phyloP scores from a whole-genome alignment of 441 rosid genomes.

The Gossypium schwendimanii region DNA sequence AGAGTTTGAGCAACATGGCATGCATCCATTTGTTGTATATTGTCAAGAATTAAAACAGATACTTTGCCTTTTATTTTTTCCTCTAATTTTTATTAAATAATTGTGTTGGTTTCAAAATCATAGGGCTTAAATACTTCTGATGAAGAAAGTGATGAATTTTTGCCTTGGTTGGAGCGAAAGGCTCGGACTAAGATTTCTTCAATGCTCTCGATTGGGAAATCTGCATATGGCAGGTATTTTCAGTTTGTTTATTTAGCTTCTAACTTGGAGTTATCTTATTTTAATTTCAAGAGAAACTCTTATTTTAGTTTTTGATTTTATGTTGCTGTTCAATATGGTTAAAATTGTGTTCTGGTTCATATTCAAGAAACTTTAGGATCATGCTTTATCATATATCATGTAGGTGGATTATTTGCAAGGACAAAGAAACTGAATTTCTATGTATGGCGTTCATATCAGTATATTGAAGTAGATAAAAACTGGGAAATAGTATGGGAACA shows the following conservation, averaged over 20 bases:
- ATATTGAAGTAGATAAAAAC: neutral
- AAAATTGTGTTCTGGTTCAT: neutral
- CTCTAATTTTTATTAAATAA: neutral
- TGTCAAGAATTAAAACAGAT: neutral
- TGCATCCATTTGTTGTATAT: neutral
- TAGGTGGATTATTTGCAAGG: neutral
- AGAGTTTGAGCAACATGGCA: neutral
- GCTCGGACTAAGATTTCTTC: conserved; percentile 52
- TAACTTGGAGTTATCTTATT: neutral
- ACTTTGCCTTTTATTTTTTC: neutral
- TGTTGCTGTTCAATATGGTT: neutral
- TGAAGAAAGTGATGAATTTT: conserved; percentile 41
- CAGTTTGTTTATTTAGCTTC: neutral
- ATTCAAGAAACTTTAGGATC: neutral
- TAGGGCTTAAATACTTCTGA: conserved; percentile 29
- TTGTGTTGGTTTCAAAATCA: neutral
- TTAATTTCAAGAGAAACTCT: neutral
- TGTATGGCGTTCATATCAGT: neutral
- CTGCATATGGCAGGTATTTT: conserved; percentile 52
- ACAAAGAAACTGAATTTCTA: neutral
- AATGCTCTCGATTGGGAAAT: conserved; percentile 57
- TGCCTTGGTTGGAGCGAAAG: conserved; percentile 69
- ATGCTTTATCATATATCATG: neutral
- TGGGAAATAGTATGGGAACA: neutral
- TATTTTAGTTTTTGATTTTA: neutral